Conservation (phyloP, 257 asterid genomes). For the Solanum peruvianum region DNA sequence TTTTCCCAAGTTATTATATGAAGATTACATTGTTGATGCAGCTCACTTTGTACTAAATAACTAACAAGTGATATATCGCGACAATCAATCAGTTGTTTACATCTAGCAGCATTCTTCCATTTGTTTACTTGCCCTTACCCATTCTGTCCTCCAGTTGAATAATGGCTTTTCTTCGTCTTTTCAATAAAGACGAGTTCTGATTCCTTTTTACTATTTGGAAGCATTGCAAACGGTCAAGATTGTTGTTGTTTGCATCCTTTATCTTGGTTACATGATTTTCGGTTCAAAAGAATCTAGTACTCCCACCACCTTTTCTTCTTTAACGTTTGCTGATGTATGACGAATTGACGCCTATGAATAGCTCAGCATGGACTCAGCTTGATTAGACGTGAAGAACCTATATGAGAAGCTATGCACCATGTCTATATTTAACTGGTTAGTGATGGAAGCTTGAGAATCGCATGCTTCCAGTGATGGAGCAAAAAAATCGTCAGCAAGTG, state of each 20-base stretch:
- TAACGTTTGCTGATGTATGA: neutral
- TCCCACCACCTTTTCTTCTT: neutral
- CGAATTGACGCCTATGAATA: neutral
- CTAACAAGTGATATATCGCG: neutral
- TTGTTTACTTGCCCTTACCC: neutral
- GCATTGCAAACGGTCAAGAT: neutral
- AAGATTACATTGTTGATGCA: neutral
- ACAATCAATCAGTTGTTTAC: neutral
- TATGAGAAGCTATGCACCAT: neutral
- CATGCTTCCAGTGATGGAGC: neutral
- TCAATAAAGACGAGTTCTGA: no score
- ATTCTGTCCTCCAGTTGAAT: neutral
- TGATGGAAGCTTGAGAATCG: neutral
- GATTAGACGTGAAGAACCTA: neutral
- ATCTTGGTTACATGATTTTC: neutral
- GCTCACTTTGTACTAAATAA: neutral
- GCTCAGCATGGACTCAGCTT: neutral
- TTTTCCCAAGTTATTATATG: neutral
- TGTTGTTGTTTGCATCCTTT: neutral
- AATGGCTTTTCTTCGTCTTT: neutral
- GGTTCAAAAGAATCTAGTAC: neutral
- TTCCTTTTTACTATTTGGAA: neutral
- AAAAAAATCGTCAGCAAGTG: neutral
- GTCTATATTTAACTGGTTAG: neutral
- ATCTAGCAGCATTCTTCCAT: neutral